Evolutionary conservation across 2,329 filamentous ascomycete genomes (phyloP), one percentile per base, ranked within the genome.

Genomic region (Ophiocordyceps unilateralis): DNA sequence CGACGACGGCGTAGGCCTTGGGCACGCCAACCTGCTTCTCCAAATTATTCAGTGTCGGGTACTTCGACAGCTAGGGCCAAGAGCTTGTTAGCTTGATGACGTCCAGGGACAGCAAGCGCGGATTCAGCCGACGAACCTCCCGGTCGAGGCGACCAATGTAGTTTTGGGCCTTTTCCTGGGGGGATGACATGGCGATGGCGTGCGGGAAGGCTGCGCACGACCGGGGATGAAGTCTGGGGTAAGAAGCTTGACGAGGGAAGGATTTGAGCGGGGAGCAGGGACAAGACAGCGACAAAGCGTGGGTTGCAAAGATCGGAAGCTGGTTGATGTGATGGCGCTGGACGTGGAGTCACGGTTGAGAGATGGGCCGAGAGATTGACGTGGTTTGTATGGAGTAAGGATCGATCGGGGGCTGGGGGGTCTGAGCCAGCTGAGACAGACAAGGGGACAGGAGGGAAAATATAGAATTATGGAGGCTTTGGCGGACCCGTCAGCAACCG

Each of bases 1-100:
- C 85, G 53, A 89, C 78, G 58, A 83, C 73, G 51, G 77, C 81
- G 62, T 93, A 91, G 56, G 83, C 81, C 72, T 93, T 93, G 59
- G 85, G 85, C 41, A 91, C 74, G 45, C 75, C 78, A 50, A 81
- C 82, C 64, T 83, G 78, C 73, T 80, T 83, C 76, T 93, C 85
- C 56, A 91, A 74, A 68, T 89, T 86, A 74, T 79, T 82, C 61
- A 91, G 75, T 56, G 73, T 65, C 54, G 81, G 81, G 69, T 91
- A 91, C 65, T 88, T 89, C 63, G 82, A 84, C 52, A 91, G 78
- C 84, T 91, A 46, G 40, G 21, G 30, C n/a, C 32, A 28, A 15
- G 24, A 6, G 12, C 28, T 50, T 47, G 50, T 50, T 43, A 52
- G 51, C 45, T 42, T 28, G 23, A 15, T n/a, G 39, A 26, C 14